Evolutionary conservation across 768 basidiomycete species (phyloP).

Genomic region (Termitomyces heimii): DNA sequence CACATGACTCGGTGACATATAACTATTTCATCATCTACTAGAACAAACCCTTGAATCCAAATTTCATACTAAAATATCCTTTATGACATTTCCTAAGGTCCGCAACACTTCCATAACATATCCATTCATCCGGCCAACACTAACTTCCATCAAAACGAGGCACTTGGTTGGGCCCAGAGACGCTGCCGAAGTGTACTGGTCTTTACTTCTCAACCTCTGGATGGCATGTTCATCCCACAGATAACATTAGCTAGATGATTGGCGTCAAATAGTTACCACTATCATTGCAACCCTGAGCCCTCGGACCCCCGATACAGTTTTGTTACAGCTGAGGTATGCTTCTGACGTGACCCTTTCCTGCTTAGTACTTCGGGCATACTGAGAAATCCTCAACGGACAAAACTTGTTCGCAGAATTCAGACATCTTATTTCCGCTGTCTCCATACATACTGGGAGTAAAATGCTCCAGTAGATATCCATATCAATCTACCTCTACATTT

Average conservation of each 20-base stretch:
- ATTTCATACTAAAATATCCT: background rate
- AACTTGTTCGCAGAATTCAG: background rate
- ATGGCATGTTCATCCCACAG: background rate
- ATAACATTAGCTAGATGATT: background rate
- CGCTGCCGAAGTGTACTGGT: background rate
- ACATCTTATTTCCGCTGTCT: background rate
- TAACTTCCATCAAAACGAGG: conserved; percentile 7
- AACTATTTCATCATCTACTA: background rate
- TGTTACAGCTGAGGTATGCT: background rate
- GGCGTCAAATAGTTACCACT: background rate
- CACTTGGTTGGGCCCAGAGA: background rate
- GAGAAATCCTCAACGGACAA: background rate
- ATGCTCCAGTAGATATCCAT: background rate
- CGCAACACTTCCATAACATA: conserved; percentile 2
- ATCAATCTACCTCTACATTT: background rate
- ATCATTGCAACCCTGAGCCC: background rate
- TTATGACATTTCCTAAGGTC: background rate
- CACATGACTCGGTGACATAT: conserved; percentile 8
- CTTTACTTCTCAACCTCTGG: background rate
- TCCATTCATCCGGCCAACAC: background rate
- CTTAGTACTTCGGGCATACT: background rate
- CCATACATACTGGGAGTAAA: background rate
- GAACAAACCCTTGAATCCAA: background rate
- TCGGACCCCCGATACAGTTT: background rate
- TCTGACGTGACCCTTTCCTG: background rate